These are phyloP conservation scores for Moesziomyces sp. DNA, from an alignment of 1,284 basidiomycete genomes.

Conservation along the genomic window DNA sequence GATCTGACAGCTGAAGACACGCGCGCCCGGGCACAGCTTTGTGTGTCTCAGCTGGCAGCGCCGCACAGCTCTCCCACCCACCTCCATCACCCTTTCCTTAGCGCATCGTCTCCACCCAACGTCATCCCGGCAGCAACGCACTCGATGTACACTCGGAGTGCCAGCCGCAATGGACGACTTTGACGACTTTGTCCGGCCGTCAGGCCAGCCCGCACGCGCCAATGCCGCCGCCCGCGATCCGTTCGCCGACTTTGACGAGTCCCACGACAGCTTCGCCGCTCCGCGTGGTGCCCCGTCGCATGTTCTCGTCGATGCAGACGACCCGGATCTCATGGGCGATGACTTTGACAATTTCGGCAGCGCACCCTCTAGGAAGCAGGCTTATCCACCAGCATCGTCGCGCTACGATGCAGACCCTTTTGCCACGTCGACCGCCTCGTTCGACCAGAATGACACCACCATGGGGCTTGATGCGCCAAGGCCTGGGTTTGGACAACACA, in stretches of 20 bases:
- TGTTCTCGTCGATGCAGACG: conserved; percentile 62
- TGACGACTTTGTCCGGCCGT: conserved; percentile 55
- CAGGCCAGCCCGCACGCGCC: background rate
- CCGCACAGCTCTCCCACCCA: too few species aligned
- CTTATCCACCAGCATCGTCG: conserved; percentile 30
- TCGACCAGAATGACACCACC: conserved; percentile 37
- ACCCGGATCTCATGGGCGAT: conserved; percentile 62
- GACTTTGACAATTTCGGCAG: conserved; percentile 39
- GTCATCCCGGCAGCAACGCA: background rate
- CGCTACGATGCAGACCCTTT: conserved; percentile 26
- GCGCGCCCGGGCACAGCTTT: too few species aligned
- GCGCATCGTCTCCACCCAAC: too few species aligned
- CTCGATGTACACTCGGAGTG: background rate
- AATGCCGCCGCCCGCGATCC: conserved; percentile 12
- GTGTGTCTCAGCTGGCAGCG: too few species aligned
- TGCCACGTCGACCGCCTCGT: conserved; percentile 28
- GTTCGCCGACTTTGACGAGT: conserved; percentile 30
- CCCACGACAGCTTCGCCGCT: conserved; percentile 35
- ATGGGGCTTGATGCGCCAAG: conserved; percentile 45
- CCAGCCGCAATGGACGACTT: conserved; percentile 55
- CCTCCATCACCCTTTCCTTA: too few species aligned
- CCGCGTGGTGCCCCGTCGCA: conserved; percentile 37
- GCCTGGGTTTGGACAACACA: conserved; percentile 31
- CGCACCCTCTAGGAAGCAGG: conserved; percentile 15
- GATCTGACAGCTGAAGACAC: too few species aligned